Conservation (phyloP, 2,329 filamentous ascomycete genomes). For the Apiospora phragmitis region DNA sequence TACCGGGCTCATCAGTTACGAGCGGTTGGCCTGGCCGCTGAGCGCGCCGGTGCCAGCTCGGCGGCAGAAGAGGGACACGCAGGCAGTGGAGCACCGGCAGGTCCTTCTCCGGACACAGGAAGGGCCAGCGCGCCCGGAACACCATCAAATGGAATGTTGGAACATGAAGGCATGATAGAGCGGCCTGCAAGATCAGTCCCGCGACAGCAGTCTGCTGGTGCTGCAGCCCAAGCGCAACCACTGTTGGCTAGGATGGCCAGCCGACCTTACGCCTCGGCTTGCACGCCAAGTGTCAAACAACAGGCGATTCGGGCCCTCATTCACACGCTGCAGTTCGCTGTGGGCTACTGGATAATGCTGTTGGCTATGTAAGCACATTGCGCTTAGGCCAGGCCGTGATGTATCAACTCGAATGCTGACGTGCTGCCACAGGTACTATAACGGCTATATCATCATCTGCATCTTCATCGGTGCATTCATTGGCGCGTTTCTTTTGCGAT, state of each 20-base stretch:
- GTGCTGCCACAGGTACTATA: no score
- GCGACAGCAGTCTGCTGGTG: neutral
- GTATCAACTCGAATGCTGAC: neutral
- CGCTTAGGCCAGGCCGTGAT: neutral
- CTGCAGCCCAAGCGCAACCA: neutral
- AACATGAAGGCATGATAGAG: neutral
- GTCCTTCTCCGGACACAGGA: neutral
- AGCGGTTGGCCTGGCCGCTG: neutral
- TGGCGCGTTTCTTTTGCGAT: slow-evolving; percentile 72
- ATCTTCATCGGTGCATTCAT: slow-evolving; percentile 77
- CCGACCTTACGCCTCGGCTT: slow-evolving; percentile 25
- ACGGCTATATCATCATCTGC: slow-evolving; percentile 76
- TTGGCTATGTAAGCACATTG: slow-evolving; percentile 27
- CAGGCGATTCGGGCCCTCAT: slow-evolving; percentile 67
- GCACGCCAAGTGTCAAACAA: slow-evolving; percentile 62
- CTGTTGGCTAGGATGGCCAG: neutral
- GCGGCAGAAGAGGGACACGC: slow-evolving; percentile 15
- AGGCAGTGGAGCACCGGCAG: no score
- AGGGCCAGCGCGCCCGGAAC: slow-evolving; percentile 14
- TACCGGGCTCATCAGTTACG: slow-evolving; percentile 47
- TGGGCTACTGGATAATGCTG: slow-evolving; percentile 81
- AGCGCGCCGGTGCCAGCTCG: slow-evolving; percentile 20
- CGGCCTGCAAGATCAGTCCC: neutral
- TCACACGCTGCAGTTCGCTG: slow-evolving; percentile 70
- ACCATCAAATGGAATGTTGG: neutral